phyloP scores from a whole-genome alignment of 257 asterid species.

The Cynanchum wilfordii region DNA sequence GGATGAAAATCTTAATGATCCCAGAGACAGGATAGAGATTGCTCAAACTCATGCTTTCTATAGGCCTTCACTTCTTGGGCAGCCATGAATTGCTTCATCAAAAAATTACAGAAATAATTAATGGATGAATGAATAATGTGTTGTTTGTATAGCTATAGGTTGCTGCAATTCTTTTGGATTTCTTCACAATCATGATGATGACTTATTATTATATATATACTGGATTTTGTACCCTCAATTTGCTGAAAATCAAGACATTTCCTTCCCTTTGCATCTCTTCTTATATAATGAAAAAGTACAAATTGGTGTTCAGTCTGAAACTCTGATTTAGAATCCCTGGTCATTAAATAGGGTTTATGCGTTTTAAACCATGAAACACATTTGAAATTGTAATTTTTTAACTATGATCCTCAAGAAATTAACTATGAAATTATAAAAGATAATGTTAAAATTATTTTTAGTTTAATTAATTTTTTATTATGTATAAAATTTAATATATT shows the following conservation, averaged over 20 bases:
- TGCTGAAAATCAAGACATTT: background rate
- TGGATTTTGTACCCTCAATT: slow-evolving; percentile 3
- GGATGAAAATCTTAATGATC: slow-evolving; percentile 82
- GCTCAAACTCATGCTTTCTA: slow-evolving; percentile 86
- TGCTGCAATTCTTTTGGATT: slow-evolving; percentile 1
- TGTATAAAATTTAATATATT: too few relatives aligned
- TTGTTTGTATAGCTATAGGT: slow-evolving; percentile 7
- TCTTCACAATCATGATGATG: background rate
- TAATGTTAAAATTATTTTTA: too few relatives aligned
- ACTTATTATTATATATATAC: background rate
- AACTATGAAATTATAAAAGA: too few relatives aligned
- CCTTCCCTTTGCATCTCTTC: background rate
- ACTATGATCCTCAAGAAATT: too few relatives aligned
- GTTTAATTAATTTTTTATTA: too few relatives aligned
- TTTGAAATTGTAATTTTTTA: too few relatives aligned
- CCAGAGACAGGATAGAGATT: slow-evolving; percentile 81
- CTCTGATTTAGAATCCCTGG: too few relatives aligned
- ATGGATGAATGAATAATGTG: slow-evolving; percentile 10
- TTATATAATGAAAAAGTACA: background rate
- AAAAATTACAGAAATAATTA: background rate
- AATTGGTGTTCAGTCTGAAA: background rate
- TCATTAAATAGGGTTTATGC: too few relatives aligned
- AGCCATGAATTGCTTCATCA: slow-evolving; percentile 18
- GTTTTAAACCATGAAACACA: too few relatives aligned
- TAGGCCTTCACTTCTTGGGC: slow-evolving; percentile 84